Evolutionary conservation across 2,329 filamentous ascomycete genomes (phyloP), one percentile per base, ranked within the genome.

Genomic region (Trichoderma sp.): DNA sequence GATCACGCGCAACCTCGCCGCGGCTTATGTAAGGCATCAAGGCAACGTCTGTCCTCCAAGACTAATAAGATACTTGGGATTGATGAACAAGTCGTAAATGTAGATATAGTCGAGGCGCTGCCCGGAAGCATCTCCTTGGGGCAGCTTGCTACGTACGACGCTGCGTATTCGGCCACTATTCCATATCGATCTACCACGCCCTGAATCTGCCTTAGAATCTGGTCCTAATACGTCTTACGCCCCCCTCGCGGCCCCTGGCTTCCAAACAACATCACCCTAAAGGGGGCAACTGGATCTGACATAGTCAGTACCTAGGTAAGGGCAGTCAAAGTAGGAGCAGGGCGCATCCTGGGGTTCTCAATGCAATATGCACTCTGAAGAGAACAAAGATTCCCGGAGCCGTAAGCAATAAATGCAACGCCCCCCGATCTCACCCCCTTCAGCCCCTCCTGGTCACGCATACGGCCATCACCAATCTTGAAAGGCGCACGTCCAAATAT

Each of bases 61-160:
- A 39, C 34, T 39, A 39, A 12, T 14, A 14, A 12, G 12, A 14
- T 39, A 10, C 34, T 4, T 39, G 17, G n/a, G 45, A 7, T 19
- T 48, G 39, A 59, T 59, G 50, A 59, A 60, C 56, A 34, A 34
- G 19, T 15, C 30, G 28, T 59, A 59, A 60, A n/a, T n/a, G n/a
- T n/a, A n/a, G n/a, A n/a, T n/a, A n/a, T n/a, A n/a, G n/a, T n/a
- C n/a, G n/a, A n/a, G n/a, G n/a, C n/a, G n/a, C n/a, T n/a, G n/a
- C n/a, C n/a, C n/a, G n/a, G n/a, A n/a, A n/a, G n/a, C n/a, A n/a
- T n/a, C n/a, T n/a, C n/a, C n/a, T n/a, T n/a, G n/a, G n/a, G n/a
- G n/a, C n/a, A n/a, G n/a, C n/a, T n/a, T n/a, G n/a, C n/a, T n/a
- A n/a, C n/a, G n/a, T n/a, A 34, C 45, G 14, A 39, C 34, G 24